phyloP scores from a whole-genome alignment of 805 yeast genomes.

The Sporopachydermia lactativora region DNA sequence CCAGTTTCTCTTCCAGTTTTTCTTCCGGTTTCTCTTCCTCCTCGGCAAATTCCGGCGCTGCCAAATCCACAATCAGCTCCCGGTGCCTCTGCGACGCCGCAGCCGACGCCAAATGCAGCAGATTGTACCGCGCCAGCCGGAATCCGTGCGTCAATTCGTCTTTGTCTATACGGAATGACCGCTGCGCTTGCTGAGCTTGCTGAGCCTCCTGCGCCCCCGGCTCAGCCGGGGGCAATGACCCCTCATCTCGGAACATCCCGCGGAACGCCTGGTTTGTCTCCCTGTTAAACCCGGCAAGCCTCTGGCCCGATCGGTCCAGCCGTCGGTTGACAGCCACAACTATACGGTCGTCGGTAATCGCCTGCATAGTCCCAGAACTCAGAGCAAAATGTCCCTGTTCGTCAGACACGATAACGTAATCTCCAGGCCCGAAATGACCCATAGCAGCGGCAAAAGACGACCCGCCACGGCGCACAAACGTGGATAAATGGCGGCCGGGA shows the following conservation, averaged over 20 bases:
- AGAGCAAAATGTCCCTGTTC: constrained; percentile 67
- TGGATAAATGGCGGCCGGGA: constrained; percentile 26
- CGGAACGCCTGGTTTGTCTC: constrained; percentile 34
- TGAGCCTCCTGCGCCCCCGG: too few species aligned
- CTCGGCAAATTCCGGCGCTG: constrained; percentile 29
- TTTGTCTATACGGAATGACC: constrained; percentile 47
- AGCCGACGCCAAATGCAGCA: constrained; percentile 49
- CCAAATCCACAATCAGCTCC: constrained; percentile 37
- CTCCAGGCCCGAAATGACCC: constrained; percentile 38
- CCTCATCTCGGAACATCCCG: constrained; percentile 24
- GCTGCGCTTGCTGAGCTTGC: too few species aligned
- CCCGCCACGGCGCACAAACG: constrained; percentile 27
- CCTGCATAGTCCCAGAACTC: constrained; percentile 43
- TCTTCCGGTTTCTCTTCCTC: constrained; percentile 9
- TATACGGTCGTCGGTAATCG: constrained; percentile 28
- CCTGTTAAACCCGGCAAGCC: constrained; percentile 27
- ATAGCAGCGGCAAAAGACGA: background rate
- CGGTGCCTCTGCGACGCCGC: constrained; percentile 32
- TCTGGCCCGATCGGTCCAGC: constrained; percentile 29
- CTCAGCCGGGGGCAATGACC: constrained; percentile 9
- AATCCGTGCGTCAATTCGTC: constrained; percentile 68
- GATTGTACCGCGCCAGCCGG: constrained; percentile 61
- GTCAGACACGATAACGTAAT: constrained; percentile 63
- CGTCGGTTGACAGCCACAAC: constrained; percentile 39
- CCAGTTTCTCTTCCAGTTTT: constrained; percentile 16